phyloP scores from a whole-genome alignment of 495 filamentous ascomycete genomes.

The Penicillium robsamsonii region DNA sequence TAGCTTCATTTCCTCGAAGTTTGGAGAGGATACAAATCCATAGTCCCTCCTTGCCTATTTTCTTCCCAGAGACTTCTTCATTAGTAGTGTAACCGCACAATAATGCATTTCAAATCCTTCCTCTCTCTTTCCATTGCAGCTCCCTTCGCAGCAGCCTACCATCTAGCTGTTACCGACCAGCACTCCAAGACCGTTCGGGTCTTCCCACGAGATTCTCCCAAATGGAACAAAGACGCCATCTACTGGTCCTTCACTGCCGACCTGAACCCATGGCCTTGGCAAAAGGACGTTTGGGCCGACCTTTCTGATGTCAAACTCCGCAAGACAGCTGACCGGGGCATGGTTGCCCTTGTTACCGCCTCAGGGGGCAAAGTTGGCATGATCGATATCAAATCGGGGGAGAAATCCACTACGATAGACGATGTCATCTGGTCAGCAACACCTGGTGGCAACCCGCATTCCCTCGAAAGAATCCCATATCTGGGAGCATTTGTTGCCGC shows the following conservation, averaged over 20 bases:
- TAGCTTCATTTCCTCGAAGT: background rate
- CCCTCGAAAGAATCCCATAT: background rate
- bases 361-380: background rate
- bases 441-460: background rate
- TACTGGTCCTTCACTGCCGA: background rate
- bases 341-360: background rate
- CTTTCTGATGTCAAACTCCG: background rate
- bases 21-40: background rate
- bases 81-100: background rate
- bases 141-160: background rate
- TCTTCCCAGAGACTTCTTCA: background rate
- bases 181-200: background rate
- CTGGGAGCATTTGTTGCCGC: background rate
- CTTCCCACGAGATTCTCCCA: background rate
- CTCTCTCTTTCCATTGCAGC: background rate
- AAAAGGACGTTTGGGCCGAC: background rate
- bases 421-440: background rate
- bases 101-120: background rate
- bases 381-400: background rate
- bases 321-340: background rate
- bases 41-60: background rate
- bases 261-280: background rate
- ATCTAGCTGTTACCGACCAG: background rate
- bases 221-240: background rate
- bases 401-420: background rate